Conservation (phyloP, 108 stramenopile genomes). For the Seminavis robusta region DNA sequence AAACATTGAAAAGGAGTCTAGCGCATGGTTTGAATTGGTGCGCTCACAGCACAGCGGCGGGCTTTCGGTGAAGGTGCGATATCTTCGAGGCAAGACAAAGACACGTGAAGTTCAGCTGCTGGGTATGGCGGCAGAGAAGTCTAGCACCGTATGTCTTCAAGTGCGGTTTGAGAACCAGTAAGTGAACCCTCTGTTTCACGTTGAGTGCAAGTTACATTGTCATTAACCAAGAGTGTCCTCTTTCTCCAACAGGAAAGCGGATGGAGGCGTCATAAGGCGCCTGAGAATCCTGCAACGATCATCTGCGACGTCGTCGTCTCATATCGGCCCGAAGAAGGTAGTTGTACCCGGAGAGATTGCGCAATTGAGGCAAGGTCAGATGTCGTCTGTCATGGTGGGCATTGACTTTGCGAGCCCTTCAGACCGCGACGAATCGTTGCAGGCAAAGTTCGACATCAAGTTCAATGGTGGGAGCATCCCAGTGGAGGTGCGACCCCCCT, state of each 20-base stretch:
- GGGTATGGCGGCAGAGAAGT: conserved; percentile 49
- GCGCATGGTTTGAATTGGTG: conserved; percentile 66
- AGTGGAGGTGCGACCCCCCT: conserved; percentile 68
- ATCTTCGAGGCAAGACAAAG: conserved; percentile 52
- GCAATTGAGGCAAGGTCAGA: conserved; percentile 45
- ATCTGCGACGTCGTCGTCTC: conserved; percentile 21
- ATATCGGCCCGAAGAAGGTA: conserved; percentile 33
- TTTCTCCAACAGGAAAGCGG: conserved; percentile 36
- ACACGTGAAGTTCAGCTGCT: conserved; percentile 39
- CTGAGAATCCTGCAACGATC: conserved; percentile 61
- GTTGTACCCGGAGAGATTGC: conserved; percentile 69
- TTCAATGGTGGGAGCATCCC: conserved; percentile 47
- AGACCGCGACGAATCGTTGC: conserved; percentile 67
- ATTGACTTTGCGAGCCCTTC: conserved; percentile 63
- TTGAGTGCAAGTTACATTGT: background rate
- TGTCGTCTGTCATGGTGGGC: conserved; percentile 31
- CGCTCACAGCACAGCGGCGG: conserved; percentile 72
- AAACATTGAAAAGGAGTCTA: conserved; percentile 48
- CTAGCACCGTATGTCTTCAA: conserved; percentile 61
- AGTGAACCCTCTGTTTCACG: conserved; percentile 20
- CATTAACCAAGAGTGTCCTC: background rate
- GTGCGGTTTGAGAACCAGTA: conserved; percentile 71
- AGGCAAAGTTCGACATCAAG: conserved; percentile 70
- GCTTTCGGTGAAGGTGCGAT: conserved; percentile 54
- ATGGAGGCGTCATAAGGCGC: conserved; percentile 49